Base-by-base conservation (phyloP, 2,329 filamentous ascomycete genomes). In the Ophiosphaerella korrae region DNA sequence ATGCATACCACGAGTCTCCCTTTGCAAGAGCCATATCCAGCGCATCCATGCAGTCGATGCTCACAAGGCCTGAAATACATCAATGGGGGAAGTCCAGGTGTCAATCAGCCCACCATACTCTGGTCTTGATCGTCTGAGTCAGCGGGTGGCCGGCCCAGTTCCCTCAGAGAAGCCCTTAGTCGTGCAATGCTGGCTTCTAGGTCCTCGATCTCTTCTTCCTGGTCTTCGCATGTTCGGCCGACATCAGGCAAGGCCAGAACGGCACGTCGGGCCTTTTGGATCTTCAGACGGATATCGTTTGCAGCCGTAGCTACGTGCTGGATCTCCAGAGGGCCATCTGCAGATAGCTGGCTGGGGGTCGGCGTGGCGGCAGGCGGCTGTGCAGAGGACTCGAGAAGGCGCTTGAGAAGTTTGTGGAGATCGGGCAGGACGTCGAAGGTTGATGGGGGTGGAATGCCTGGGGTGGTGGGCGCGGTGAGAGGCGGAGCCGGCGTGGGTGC, bases 391-490 rank as follows among this genome's bases (percentile, higher is more conserved):
- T 76, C 79, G 61, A 89, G 84, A 14, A 97, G 83, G 43, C 89
- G 89, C 59, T 85, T 80, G 54, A 97, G 85, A 60, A 96, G 84
- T 52, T 86, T 82, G 66, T 90, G 87, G 46, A 97, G 84, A 66
- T 92, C 86, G 23, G 92, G 90, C 46, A 96, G 83, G 62, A 91
- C 85, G 78, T 96, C 92, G 77, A 97, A 90, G 42, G 86, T 85
- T 73, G 92, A 88, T 24, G 92, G 89, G 42, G 89, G 84, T 55
- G 94, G 88, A 48, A 88, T 85, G 2, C 83, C 76, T 29, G 87
- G 82, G 51, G 82, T 49, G 42, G 62, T 38, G 39, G 57, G 52
- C 33, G 64, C 46, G 26, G 63, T 53, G 38, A 57, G 50, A 43
- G 63, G 55, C 35, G 64, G 57, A 5, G 67, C 63, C 16, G 66